Evolutionary conservation across 192 early-diverging fungal genomes (phyloP).

Genomic region (Coemansia sp.): DNA sequence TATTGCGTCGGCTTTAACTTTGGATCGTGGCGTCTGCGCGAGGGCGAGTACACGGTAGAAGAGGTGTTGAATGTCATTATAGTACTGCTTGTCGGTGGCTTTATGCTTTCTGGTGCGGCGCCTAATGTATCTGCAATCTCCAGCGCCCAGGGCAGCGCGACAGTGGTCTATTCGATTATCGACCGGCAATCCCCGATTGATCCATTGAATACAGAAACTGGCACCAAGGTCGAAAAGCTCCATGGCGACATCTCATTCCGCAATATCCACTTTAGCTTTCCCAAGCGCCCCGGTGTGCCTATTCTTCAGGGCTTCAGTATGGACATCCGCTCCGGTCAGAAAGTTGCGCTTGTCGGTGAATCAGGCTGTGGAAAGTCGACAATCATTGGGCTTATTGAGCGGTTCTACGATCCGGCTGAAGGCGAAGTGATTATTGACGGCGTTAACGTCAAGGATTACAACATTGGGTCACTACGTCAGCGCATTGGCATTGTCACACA

Average conservation of each 20-base stretch:
- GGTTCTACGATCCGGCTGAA: slow-evolving; percentile 74
- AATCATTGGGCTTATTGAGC: slow-evolving; percentile 76
- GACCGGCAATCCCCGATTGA: slow-evolving; percentile 81
- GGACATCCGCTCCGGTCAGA: slow-evolving; percentile 72
- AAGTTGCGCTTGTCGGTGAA: slow-evolving; percentile 85
- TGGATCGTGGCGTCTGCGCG: slow-evolving; percentile 60
- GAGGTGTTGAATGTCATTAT: slow-evolving; percentile 80
- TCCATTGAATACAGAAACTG: slow-evolving; percentile 36
- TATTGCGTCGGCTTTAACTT: slow-evolving; percentile 82
- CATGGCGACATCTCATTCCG: slow-evolving; percentile 69
- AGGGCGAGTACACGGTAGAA: slow-evolving; percentile 40
- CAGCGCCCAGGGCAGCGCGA: slow-evolving; percentile 74
- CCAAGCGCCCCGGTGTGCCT: slow-evolving; percentile 73
- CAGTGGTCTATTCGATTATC: slow-evolving; percentile 75
- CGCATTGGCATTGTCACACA: slow-evolving; percentile 88
- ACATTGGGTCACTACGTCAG: slow-evolving; percentile 76
- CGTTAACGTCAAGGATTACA: slow-evolving; percentile 68
- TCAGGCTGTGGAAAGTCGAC: slow-evolving; percentile 88
- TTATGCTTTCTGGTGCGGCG: slow-evolving; percentile 64
- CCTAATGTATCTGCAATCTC: slow-evolving; percentile 75
- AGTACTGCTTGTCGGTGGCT: slow-evolving; percentile 78
- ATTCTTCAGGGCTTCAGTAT: slow-evolving; percentile 78
- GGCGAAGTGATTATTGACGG: slow-evolving; percentile 74
- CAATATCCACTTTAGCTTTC: slow-evolving; percentile 83
- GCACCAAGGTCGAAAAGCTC: slow-evolving; percentile 45